These are phyloP conservation scores for Euphrasia confusa DNA, from an alignment of 257 asterid species.

Conservation along the genomic window DNA sequence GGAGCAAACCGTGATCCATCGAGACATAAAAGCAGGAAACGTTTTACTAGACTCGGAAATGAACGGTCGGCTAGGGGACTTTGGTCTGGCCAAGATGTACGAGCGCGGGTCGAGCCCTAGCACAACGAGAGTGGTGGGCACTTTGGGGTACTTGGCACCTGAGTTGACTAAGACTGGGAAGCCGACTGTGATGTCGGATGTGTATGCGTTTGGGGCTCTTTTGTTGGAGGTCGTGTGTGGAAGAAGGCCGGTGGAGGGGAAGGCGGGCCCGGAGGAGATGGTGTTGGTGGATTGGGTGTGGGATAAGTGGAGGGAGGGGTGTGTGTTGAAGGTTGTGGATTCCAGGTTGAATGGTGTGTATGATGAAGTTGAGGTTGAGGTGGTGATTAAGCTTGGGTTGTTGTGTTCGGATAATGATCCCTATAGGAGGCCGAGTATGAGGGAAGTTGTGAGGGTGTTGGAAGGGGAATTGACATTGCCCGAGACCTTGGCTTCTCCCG, in stretches of 20 bases:
- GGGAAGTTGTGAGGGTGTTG: constrained; percentile 55
- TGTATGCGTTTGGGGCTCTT: constrained; percentile 72
- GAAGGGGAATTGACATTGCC: constrained; percentile 51
- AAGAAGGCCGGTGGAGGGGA: constrained; percentile 63
- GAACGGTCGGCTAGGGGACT: constrained; percentile 67
- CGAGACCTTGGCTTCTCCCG: background rate
- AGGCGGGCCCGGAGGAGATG: constrained; percentile 67
- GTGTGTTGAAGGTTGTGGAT: constrained; percentile 47
- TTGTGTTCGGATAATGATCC: constrained; percentile 58
- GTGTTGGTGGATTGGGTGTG: constrained; percentile 75
- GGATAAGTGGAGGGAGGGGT: constrained; percentile 58
- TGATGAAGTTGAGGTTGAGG: constrained; percentile 40
- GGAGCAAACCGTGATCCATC: constrained; percentile 73
- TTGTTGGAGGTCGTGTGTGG: constrained; percentile 69
- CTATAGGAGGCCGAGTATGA: constrained; percentile 48
- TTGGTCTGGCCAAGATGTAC: constrained; percentile 67
- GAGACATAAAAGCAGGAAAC: constrained; percentile 74
- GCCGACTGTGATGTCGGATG: constrained; percentile 61
- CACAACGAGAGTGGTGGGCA: constrained; percentile 72
- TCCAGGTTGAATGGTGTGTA: constrained; percentile 41
- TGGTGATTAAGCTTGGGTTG: constrained; percentile 62
- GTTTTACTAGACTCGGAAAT: constrained; percentile 54
- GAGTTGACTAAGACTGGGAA: constrained; percentile 67
- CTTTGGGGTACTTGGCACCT: constrained; percentile 74
- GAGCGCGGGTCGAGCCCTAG: constrained; percentile 52